Evolutionary conservation across 192 early-diverging fungal genomes (phyloP).

Genomic region (Haplosporangium gracile): DNA sequence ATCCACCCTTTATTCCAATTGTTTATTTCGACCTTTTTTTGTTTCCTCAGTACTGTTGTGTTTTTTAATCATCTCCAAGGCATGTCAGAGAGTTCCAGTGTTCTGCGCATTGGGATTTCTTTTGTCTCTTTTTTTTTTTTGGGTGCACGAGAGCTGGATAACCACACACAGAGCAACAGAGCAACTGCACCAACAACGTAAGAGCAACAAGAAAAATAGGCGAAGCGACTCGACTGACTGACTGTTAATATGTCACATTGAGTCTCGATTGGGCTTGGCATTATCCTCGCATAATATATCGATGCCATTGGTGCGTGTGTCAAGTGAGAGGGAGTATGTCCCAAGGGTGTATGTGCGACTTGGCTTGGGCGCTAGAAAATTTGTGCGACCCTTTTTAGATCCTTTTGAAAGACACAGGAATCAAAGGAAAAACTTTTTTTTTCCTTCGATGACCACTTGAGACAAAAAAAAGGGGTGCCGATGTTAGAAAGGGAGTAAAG

Average conservation of each 20-base stretch:
- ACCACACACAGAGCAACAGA: neutral
- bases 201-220: neutral
- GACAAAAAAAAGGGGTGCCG: neutral
- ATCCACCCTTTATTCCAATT: too few species aligned
- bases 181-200: neutral
- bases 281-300: neutral
- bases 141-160: neutral
- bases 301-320: too few species aligned
- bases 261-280: neutral
- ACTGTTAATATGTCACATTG: neutral
- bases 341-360: neutral
- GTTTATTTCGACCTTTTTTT: too few species aligned
- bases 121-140: too few species aligned
- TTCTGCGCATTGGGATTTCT: too few species aligned
- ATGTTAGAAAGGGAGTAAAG: neutral
- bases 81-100: too few species aligned
- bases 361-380: neutral
- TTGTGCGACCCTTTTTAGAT: neutral
- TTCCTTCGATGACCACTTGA: neutral
- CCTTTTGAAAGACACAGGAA: neutral
- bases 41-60: too few species aligned
- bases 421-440: too few species aligned
- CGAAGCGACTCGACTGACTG: neutral
- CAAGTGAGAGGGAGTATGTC: neutral
- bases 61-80: too few species aligned